Conservation (phyloP, 495 filamentous ascomycete species). For the Cercophora newfieldiana region DNA sequence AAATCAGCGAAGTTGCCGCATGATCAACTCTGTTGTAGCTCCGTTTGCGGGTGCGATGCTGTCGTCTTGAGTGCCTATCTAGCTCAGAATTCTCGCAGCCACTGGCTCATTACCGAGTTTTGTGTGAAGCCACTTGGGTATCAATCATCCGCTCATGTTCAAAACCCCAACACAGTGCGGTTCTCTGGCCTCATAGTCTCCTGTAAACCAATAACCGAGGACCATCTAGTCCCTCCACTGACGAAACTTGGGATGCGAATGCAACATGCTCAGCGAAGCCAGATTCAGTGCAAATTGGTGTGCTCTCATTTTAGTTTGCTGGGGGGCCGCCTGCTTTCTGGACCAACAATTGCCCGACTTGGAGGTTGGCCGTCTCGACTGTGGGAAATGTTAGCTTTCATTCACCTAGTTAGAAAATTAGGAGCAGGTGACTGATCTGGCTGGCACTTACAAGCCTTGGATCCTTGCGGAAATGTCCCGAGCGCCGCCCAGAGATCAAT, state of each 20-base stretch:
- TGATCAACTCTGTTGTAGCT: conserved; percentile 7
- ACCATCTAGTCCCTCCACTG: not conserved
- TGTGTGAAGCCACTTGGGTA: not conserved
- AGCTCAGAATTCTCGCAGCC: not conserved
- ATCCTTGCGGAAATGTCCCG: conserved; percentile 74
- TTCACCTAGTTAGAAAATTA: no score
- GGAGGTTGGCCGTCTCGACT: conserved; percentile 54
- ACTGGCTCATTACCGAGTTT: not conserved
- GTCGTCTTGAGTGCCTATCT: conserved; percentile 1
- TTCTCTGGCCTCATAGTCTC: not conserved
- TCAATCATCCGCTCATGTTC: not conserved
- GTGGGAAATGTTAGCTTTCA: no score
- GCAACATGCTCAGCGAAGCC: not conserved
- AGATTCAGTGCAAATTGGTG: not conserved
- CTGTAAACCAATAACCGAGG: not conserved
- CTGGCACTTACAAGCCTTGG: no score
- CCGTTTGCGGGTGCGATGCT: not conserved
- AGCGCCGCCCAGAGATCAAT: conserved; percentile 87
- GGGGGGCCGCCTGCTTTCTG: conserved; percentile 43
- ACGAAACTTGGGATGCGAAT: not conserved
- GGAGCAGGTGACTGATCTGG: no score
- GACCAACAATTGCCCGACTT: conserved; percentile 45
- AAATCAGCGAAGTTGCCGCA: conserved; percentile 54
- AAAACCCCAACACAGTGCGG: not conserved
- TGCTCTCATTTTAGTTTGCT: conserved; percentile 3